Base-by-base conservation (phyloP, 441 rosid genomes). In the Jatropha podagrica region DNA sequence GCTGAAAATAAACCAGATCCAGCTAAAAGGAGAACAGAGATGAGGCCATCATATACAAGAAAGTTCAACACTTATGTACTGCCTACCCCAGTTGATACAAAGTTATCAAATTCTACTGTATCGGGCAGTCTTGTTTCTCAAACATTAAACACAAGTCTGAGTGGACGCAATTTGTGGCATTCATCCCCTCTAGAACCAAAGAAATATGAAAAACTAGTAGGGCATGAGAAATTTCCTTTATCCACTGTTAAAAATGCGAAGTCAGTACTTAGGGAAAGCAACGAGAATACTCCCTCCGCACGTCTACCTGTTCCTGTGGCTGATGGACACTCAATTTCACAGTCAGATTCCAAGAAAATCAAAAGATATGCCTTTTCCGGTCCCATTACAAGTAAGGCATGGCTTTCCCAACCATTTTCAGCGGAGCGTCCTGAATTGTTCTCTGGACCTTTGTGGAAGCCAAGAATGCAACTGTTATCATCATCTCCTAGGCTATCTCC, bases 101-200 rank as follows among this genome's bases (percentile, higher is more conserved):
- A 88, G 85, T 86, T 65, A 76, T 75, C 91, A 68, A 79, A 72
- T 60, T 78, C 91, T 70, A 23, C 85, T 14, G 81, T 71, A 78
- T 74, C 83, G 70, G 81, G 83, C 49, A 77, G 72, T 68, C 83
- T 84, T 52, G 85, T 74, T 80, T 77, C 86, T 64, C 84, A 69
- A 49, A 65, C 87, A 51, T 84, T 83, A 48, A 86, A 91, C 51
- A 70, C 85, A 37, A 83, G 82, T 62, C 72, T 78, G 68, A 74
- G 80, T 12, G 88, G 88, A 65, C 87, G 82, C 74, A 90, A 85
- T 84, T 68, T 85, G 73, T 88, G 86, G 83, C 86, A 89, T 79
- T 94, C 98, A 65, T 89, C 97, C 69, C 97, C 97, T 1, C 80
- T 90, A 66, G 96, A 92, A 61, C 95, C 86, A 49, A 85, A 89